Evolutionary conservation across 441 rosid genomes (phyloP).

Genomic region (Gossypium davidsonii): DNA sequence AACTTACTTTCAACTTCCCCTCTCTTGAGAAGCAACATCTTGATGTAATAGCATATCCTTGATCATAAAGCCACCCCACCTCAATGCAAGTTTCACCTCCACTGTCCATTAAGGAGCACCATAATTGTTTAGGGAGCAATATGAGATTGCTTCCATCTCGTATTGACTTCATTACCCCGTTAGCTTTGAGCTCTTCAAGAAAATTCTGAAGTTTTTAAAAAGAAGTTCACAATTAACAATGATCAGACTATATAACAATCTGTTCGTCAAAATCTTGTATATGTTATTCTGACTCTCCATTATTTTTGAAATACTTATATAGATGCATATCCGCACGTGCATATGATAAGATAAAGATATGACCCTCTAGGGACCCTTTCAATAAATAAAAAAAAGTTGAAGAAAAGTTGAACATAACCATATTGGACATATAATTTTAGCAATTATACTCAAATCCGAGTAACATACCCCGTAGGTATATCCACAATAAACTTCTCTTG

Average conservation of each 20-base stretch:
- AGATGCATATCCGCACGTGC: background rate
- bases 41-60: conserved; percentile 43
- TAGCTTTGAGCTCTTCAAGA: conserved; percentile 40
- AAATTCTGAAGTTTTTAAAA: conserved; percentile 43
- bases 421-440: background rate
- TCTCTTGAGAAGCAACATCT: conserved; percentile 50
- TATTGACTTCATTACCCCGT: conserved; percentile 28
- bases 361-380: background rate
- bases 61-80: conserved; percentile 63
- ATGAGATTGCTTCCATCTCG: conserved; percentile 47
- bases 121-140: conserved; percentile 68
- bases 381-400: background rate
- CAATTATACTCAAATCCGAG: background rate
- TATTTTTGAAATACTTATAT: too few relatives aligned
- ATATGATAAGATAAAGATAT: background rate
- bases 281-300: too few relatives aligned
- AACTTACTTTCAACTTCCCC: conserved; percentile 44
- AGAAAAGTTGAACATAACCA: background rate
- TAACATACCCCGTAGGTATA: background rate
- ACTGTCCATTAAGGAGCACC: conserved; percentile 53
- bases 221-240: conserved; percentile 4
- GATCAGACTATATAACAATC: background rate
- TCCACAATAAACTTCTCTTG: background rate
- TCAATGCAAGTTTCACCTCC: conserved; percentile 41
- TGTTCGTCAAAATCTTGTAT: background rate